These are phyloP conservation scores for Phytophthora macrochlamydospora DNA, from an alignment of 352 stramenopile species.

Conservation along the genomic window DNA sequence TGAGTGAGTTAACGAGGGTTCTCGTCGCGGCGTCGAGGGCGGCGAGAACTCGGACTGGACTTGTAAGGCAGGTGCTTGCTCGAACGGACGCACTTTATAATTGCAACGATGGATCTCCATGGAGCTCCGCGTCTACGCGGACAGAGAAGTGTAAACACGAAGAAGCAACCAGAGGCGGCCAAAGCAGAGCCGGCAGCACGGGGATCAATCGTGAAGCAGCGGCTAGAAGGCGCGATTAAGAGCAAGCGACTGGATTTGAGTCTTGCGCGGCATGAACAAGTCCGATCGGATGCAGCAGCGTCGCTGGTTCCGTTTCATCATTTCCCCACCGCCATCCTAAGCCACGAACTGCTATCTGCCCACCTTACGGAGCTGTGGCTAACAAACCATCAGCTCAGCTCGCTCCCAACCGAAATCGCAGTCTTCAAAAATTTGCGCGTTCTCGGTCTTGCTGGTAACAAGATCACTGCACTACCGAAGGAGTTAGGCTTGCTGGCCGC, in stretches of 20 bases:
- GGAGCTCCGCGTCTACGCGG: too few relatives aligned
- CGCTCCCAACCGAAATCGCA: conserved; percentile 52
- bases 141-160: too few relatives aligned
- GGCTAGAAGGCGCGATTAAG: conserved; percentile 28
- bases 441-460: conserved; percentile 65
- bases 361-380: conserved; percentile 66
- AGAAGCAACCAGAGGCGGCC: not conserved
- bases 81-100: too few relatives aligned
- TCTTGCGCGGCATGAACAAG: conserved; percentile 13
- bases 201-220: conserved; percentile 25
- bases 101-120: too few relatives aligned
- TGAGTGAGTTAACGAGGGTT: too few relatives aligned
- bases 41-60: too few relatives aligned
- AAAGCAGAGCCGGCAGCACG: conserved; percentile 3
- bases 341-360: conserved; percentile 33
- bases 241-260: conserved; percentile 52
- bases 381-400: conserved; percentile 59
- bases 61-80: too few relatives aligned
- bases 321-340: conserved; percentile 48
- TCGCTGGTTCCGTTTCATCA: conserved; percentile 30
- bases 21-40: too few relatives aligned
- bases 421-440: conserved; percentile 53
- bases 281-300: conserved; percentile 2
- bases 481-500: conserved; percentile 36
- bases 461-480: conserved; percentile 47